Evolutionary conservation across 2,329 filamentous ascomycete species (phyloP), one percentile per base, ranked within the genome.

Genomic region (Macrophomina pseudophaseolina): DNA sequence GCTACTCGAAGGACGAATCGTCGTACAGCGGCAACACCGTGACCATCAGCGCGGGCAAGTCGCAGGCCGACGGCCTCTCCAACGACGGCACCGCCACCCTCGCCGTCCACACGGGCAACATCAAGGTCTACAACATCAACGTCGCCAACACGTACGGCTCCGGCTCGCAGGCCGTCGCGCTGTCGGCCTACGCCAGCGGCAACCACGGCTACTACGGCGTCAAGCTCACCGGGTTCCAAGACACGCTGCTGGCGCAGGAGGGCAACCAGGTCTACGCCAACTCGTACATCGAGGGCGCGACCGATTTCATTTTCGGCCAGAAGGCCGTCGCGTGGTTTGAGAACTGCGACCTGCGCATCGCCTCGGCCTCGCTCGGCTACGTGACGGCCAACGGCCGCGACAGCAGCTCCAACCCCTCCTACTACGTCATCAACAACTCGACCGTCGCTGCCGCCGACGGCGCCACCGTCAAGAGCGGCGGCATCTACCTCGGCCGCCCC

Each of bases 41-140:
- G 33, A 88, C 81, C 68, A 79, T 84, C 68, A 81, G 79, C 40
- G 76, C 78, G 32, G 78, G 75, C 46, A 74, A 79, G 51, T 78
- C 78, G 53, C 71, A 81, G 40, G 81, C 67, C 1, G 67, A 66
- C 9, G 52, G 72, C 7, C 49, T 66, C 28, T 70, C 74, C 72
- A 85, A 89, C 68, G 87, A 89, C 68, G 75, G 74, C 64, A 87
- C 81, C 11, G 78, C 74, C 5, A 85, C 82, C 0, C 72, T 84
- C 5, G 77, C 81, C 35, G 76, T 79, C 8, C 76, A 75, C 71
- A 81, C 83, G 0, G 73, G 73, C 1, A 80, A 84, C 68, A 82
- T 88, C 63, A 83, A 82, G 68, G 71, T 88, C 9, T 89, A 89
- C 76, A 89, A 89, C 67, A 76, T 89, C 69, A 85, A 87, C 71